Conservation (phyloP, 768 basidiomycete species). For the Kwoniella sp. region DNA sequence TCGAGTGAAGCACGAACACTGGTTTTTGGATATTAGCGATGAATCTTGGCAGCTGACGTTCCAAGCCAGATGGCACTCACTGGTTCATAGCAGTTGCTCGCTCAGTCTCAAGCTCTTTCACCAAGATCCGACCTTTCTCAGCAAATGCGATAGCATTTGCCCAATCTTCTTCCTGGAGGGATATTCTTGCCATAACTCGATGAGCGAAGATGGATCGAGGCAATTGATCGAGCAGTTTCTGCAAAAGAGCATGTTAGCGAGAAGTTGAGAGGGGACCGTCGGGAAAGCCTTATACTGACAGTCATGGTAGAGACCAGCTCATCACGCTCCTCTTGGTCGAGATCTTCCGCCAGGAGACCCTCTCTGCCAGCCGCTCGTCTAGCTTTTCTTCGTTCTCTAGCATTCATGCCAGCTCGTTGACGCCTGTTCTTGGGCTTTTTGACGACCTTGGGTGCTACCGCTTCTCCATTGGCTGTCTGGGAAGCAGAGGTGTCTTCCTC, state of each 20-base stretch:
- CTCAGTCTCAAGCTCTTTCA: constrained; percentile 63
- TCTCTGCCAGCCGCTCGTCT: constrained; percentile 43
- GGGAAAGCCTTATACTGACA: constrained; percentile 58
- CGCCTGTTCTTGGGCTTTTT: constrained; percentile 21
- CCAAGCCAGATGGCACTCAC: constrained; percentile 56
- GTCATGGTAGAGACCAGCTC: constrained; percentile 67
- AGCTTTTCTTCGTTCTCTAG: constrained; percentile 40
- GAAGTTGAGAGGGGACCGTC: neutral
- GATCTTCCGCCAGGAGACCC: constrained; percentile 38
- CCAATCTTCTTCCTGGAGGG: constrained; percentile 71
- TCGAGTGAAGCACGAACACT: constrained; percentile 62
- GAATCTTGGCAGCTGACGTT: neutral
- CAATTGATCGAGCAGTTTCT: constrained; percentile 53
- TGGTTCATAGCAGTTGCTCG: constrained; percentile 61
- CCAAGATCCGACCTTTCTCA: constrained; percentile 68
- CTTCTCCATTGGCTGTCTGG: constrained; percentile 2
- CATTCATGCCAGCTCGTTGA: constrained; percentile 33
- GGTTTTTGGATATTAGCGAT: constrained; percentile 4
- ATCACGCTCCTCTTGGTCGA: constrained; percentile 58
- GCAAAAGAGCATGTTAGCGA: neutral
- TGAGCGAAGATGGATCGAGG: constrained; percentile 68
- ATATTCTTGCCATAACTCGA: constrained; percentile 68
- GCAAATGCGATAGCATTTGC: constrained; percentile 70
- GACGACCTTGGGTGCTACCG: constrained; percentile 12
- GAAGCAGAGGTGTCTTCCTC: constrained; percentile 52